Base-by-base conservation (phyloP, 2,329 filamentous ascomycete genomes). In the Curvularia hawaiiensis region DNA sequence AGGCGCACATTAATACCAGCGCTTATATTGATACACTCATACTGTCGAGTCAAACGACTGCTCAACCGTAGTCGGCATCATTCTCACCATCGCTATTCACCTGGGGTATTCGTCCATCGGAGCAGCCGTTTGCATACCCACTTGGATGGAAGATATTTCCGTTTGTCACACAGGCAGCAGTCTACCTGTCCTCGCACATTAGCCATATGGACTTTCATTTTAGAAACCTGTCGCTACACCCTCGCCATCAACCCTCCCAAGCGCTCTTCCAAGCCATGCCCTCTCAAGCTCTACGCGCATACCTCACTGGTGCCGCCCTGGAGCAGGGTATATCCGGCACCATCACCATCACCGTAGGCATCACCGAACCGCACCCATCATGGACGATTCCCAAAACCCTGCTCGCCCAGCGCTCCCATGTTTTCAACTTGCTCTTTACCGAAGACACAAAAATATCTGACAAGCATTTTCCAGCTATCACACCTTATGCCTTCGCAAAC, bases 401-500 rank as follows among this genome's bases (percentile, higher is more conserved):
- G 1, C 46, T 69, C 28, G 33, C 40, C 18, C 53, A 41, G 5
- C 55, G 62, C 44, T 63, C 60, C 18, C 43, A 26, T 10, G 40
- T 46, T 48, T 49, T 64, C 43, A 53, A 54, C 28, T 31, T 28
- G 2, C 33, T 52, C 22, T 38, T 56, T 22, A n/a, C 28, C 38
- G n/a, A 35, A 20, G 18, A 35, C 22, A 8, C 18, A 22, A 48
- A 4, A 18, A 33, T 41, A 7, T 35, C 43, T 35, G 8, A 50
- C 5, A 8, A 52, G 16, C 12, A 26, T 1, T 45, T 66, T 3
- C 28, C 35, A n/a, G 12, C 44, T 24, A 46, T 54, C 18, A 22
- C 48, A 2, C 31, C 60, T 10, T 44, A 39, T 16, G 50, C 50
- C 38, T 67, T 68, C 35, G 52, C 63, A 10, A 61, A 66, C 53